Evolutionary conservation across 2,329 filamentous ascomycete genomes (phyloP), one percentile per base, ranked within the genome.

Genomic region (Lecanoromycetidae sp.): DNA sequence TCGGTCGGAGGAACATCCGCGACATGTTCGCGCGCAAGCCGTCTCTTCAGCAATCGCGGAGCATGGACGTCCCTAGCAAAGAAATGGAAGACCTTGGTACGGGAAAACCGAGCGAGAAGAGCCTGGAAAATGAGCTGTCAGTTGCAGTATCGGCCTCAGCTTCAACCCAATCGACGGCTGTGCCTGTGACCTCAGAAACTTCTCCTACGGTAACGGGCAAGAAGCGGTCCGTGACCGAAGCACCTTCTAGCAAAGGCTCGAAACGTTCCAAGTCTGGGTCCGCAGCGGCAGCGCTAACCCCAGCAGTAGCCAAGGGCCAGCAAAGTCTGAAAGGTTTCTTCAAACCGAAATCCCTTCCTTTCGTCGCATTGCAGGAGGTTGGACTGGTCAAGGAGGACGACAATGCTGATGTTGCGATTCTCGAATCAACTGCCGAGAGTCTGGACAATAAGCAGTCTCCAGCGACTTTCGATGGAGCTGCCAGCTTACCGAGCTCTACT

Each of bases 11-110:
- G 55, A 94, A 71, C 60, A 95, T 98, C 59, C 85, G 82, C 56
- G 87, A 94, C 59, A 96, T 98, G 91, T 95, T 96, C 60, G 71
- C 71, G 50, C 79, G 74, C 56, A 80, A 75, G 55, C 60, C 73
- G 39, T 53, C 63, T 19, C 51, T 59, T 26, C 38, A 20, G 13
- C 43, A 44, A 25, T 35, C 35, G 34, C 40, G 40, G n/a, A 44
- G 41, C 15, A 33, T 26, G 20, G 19, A 26, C 13, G 5, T 13
- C 23, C 15, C 34, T 8, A 44, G 5, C 13, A 37, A 23, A 27
- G 41, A 40, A 3, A 13, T 19, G 10, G 41, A 26, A 20, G 13
- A 15, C 8, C 23, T 12, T 35, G 17, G 20, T 12, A 15, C 23
- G 23, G 27, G 8, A 34, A 19, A 23, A 27, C 10, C 15, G 5